Percentiles rank a stretch among this genome's conserved stretches.
Evolutionary conservation across 2,329 filamentous ascomycete species (phyloP).

Genomic region (Alternaria ventricosa): DNA sequence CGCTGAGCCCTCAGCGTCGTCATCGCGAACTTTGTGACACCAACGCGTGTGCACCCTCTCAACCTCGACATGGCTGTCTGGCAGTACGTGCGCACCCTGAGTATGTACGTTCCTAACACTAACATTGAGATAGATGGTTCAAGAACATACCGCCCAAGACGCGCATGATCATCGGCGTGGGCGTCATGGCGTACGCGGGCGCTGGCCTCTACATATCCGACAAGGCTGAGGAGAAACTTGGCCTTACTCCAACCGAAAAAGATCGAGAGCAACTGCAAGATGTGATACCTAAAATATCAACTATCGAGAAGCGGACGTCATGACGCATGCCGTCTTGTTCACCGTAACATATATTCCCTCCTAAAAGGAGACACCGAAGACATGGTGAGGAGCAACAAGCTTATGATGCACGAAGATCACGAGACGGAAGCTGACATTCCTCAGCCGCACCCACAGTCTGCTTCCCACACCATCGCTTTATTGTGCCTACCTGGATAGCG

Average conservation of each 20-base stretch:
- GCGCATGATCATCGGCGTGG: constrained; percentile 73
- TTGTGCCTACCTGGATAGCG: no score
- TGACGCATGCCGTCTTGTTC: no score
- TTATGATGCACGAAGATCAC: no score
- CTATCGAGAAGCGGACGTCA: constrained; percentile 26
- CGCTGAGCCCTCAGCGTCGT: constrained; percentile 3
- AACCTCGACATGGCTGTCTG: constrained; percentile 42
- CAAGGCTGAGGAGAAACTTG: constrained; percentile 73
- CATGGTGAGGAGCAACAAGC: no score
- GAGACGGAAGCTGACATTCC: no score
- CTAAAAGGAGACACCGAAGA: no score
- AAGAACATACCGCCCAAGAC: constrained; percentile 73
- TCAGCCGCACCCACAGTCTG: no score
- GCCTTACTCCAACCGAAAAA: constrained; percentile 73
- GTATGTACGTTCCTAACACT: neutral
- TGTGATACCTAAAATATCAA: constrained; percentile 65
- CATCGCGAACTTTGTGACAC: constrained; percentile 8
- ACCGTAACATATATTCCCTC: no score
- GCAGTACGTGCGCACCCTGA: constrained; percentile 35
- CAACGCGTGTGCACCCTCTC: neutral
- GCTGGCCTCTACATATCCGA: constrained; percentile 77
- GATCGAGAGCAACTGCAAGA: constrained; percentile 72
- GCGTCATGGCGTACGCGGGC: constrained; percentile 77
- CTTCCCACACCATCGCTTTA: no score
- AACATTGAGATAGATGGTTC: constrained; percentile 57